Percentiles rank a stretch among this genome's conserved stretches.
phyloP scores from a whole-genome alignment of 179 eudicot genomes.

The Camellia oleifera region DNA sequence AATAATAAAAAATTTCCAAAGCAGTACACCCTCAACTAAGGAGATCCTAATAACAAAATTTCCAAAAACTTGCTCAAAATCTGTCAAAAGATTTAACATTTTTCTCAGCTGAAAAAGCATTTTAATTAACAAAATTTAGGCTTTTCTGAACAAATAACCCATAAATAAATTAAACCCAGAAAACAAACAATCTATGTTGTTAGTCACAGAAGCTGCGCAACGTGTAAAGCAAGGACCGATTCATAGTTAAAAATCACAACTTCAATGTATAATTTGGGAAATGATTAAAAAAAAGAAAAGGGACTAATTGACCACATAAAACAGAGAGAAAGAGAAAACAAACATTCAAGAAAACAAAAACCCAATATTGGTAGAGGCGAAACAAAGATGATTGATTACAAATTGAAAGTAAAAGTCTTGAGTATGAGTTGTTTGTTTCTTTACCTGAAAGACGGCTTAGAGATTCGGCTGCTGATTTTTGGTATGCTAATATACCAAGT shows the following conservation, averaged over 20 bases:
- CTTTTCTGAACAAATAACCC: not conserved
- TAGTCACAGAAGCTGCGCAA: not conserved
- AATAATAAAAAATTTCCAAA: not conserved
- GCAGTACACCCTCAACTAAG: not conserved
- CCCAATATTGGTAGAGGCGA: not conserved
- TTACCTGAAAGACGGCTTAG: conserved; percentile 8
- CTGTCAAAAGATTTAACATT: not conserved
- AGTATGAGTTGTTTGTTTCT: not conserved
- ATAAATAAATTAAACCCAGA: not conserved
- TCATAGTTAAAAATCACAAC: not conserved
- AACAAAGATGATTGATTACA: not conserved
- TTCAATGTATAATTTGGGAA: not conserved
- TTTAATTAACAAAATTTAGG: not conserved
- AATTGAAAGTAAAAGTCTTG: not conserved
- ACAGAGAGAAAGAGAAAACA: not conserved
- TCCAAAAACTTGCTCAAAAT: not conserved
- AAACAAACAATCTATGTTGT: no score
- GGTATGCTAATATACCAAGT: not conserved
- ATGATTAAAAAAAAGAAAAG: not conserved
- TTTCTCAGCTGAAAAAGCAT: not conserved
- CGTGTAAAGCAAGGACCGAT: not conserved
- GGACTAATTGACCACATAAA: not conserved
- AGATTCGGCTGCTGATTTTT: not conserved
- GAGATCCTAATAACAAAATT: conserved; percentile 2
- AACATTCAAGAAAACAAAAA: not conserved